A percentile compares a stretch with the other conserved stretches of the same genome.
Conservation (phyloP, 2,329 filamentous ascomycete genomes). For the Juglanconis juglandina region DNA sequence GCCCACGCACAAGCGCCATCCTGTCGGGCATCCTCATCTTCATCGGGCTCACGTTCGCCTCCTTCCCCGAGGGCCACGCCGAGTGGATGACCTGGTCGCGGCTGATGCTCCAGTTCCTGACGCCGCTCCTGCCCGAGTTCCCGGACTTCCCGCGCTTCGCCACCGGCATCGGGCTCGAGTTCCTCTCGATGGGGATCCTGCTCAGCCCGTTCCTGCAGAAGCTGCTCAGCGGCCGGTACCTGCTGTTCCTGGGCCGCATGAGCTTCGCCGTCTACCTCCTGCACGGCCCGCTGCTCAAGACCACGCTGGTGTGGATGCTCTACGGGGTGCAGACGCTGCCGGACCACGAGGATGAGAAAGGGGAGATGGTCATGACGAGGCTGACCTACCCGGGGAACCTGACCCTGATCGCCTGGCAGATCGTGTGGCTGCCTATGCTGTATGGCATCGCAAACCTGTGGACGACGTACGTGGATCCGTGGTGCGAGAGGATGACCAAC, state of each 20-base stretch:
- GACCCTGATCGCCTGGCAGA: constrained; percentile 36
- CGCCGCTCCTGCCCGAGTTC: constrained; percentile 42
- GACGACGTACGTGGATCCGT: constrained; percentile 53
- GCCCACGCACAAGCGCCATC: constrained; percentile 39
- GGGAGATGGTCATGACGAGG: constrained; percentile 29
- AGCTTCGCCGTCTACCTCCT: constrained; percentile 64
- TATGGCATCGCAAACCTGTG: constrained; percentile 47
- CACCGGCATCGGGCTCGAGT: constrained; percentile 35
- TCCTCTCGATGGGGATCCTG: constrained; percentile 49
- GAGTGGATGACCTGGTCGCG: constrained; percentile 54
- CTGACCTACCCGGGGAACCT: constrained; percentile 34
- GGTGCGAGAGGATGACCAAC: constrained; percentile 43
- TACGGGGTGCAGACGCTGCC: constrained; percentile 42
- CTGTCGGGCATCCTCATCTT: constrained; percentile 48
- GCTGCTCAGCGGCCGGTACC: constrained; percentile 49
- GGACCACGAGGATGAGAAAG: constrained; percentile 33
- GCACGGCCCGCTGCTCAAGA: constrained; percentile 59
- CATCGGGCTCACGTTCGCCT: constrained; percentile 54
- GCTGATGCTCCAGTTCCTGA: constrained; percentile 39
- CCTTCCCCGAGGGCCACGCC: constrained; percentile 54
- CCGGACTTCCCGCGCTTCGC: constrained; percentile 43
- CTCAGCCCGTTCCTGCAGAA: constrained; percentile 49
- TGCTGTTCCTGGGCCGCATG: constrained; percentile 62
- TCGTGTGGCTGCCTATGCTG: constrained; percentile 45
- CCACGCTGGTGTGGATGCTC: constrained; percentile 57